Base-by-base conservation (phyloP, 148 eudicot genomes). In the Nepenthes mirabilis region DNA sequence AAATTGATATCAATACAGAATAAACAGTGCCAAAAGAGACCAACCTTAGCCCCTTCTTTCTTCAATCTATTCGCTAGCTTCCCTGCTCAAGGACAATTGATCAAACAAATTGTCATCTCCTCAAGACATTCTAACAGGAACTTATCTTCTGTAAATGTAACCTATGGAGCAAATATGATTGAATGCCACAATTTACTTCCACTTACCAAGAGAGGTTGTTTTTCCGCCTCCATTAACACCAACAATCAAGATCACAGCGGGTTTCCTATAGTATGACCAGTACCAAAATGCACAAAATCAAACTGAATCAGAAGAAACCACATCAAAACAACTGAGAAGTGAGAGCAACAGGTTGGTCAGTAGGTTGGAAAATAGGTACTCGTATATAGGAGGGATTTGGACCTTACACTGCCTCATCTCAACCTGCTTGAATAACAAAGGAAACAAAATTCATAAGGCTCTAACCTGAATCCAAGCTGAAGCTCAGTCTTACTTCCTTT, bases 181-280 rank as follows among this genome's bases (percentile, higher is more conserved):
- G 52, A 49, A 2, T 49, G 12, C 3, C 51, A 43, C 48, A 37
- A 63, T 37, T 14, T 63, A 14, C 57, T 52, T 49, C n/a, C 10
- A 62, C 91, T 75, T 81, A 93, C 96, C 96, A 66, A 93, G 91
- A 61, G 99, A 93, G 56, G 99, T 93, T 0, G 99, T 93, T 74
- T 93, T 93, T 36, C 99, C 99, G 50, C 99, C 99, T 65, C 99
- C 99, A 73, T 93, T 93, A 61, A 93, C 99, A 68, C 99, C 99
- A 61, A 93, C 99, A 58, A 93, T 86, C 79, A 93, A 79, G 72
- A 93, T 69, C 45, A 93, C 99, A 57, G 99, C 91, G 35, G 99
- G 99, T 78, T 93, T 93, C 77, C 99, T 93, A 68, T 35, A 69
- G 47, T 50, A 58, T 32, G 23, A 23, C 23, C 72, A 13, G 62